Base-by-base conservation (phyloP, 176 grass and related monocot species). In the Oryza meyeriana region DNA sequence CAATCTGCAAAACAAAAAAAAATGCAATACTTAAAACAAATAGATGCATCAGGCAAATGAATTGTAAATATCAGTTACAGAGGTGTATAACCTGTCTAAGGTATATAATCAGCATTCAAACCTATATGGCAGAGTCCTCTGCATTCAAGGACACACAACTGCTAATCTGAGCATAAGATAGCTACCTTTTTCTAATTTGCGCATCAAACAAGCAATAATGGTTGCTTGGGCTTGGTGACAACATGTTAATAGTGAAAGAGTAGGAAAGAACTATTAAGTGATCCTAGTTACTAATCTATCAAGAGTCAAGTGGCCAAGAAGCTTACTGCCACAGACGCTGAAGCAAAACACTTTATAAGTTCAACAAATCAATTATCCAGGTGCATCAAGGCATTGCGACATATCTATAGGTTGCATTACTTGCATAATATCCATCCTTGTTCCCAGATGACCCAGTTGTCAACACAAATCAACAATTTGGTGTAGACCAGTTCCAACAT, bases 1-100 rank as follows among this genome's bases (percentile, higher is more conserved):
- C 94, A 97, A 92, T 97, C 94, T 97, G 76, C 64, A 86, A 65
- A 50, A 81, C 63, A 22, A 83, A 52, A 57, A 57, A 52, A 57
- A 64, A 29, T 4, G 45, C 58, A 82, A 76, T 34, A 55, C 39
- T 90, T 81, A 84, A 61, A 76, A n/a, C 42, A 72, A 58, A 86
- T 29, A 31, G 0, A 61, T 32, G 38, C 38, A 76, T 10, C 12
- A 76, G 84, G 27, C 28, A 35, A 59, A 25, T 27, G 35, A 48
- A 64, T 64, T 71, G 40, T 14, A 82, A 39, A 66, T 40, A 59
- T 59, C 55, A 59, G 55, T 59, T 59, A 8, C 22, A 59, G 20
- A 59, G 11, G 5, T 64, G 25, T 17, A 38, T 64, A 77, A 45
- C 59, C 26, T 40, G 38, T 44, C 13, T 32, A 61, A 45, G 64